These are phyloP conservation scores for Nitzschia sp. DNA, from an alignment of 108 stramenopile species.

Conservation along the genomic window DNA sequence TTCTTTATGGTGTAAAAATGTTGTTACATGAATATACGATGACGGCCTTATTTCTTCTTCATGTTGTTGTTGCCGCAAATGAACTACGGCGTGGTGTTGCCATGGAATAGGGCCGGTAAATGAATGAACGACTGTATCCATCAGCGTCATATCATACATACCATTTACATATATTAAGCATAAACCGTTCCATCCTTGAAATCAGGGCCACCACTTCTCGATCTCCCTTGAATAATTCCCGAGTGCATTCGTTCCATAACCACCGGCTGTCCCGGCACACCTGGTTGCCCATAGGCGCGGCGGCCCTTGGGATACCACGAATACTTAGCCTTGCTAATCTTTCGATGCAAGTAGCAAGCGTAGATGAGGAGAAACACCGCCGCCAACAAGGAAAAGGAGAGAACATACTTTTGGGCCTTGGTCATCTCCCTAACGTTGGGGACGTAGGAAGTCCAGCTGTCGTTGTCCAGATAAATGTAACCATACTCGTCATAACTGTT, in stretches of 20 bases:
- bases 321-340: slow-evolving; percentile 21
- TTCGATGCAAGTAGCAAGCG: slow-evolving; percentile 38
- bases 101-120: not conserved
- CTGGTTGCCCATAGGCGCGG: slow-evolving; percentile 17
- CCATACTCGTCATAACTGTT: slow-evolving; percentile 81
- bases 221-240: slow-evolving; percentile 37
- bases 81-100: not conserved
- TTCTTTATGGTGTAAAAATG: too few species aligned
- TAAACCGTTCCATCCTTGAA: not conserved
- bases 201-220: slow-evolving; percentile 15
- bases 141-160: not conserved
- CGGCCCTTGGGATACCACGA: slow-evolving; percentile 32
- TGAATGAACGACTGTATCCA: not conserved
- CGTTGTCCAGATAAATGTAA: slow-evolving; percentile 38
- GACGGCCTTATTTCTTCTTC: too few species aligned
- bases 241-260: slow-evolving; percentile 31
- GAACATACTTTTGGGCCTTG: slow-evolving; percentile 23
- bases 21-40: too few species aligned
- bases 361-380: slow-evolving; percentile 27
- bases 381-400: slow-evolving; percentile 26
- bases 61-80: too few species aligned
- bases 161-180: too few species aligned
- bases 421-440: not conserved
- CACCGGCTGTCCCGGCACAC: slow-evolving; percentile 16
- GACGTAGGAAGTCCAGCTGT: slow-evolving; percentile 12